Evolutionary conservation across 2,329 filamentous ascomycete species (phyloP).

Genomic region (Fusarium sp.): DNA sequence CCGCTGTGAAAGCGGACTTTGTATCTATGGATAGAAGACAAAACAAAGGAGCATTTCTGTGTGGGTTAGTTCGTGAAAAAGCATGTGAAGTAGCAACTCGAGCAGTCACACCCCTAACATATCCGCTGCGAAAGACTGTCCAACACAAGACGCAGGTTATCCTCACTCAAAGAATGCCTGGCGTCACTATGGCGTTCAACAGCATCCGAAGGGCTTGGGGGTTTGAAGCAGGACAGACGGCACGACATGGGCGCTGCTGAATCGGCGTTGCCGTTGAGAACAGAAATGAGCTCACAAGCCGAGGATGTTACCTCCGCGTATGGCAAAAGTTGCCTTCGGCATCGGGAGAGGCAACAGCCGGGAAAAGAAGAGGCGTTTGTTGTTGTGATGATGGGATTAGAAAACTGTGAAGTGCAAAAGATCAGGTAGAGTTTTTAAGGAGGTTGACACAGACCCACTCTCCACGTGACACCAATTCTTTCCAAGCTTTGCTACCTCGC

Average conservation of each 20-base stretch:
- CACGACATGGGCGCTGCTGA: conserved; percentile 16
- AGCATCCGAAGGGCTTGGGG: conserved; percentile 14
- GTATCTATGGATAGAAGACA: neutral
- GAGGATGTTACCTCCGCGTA: conserved; percentile 12
- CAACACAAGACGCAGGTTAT: conserved; percentile 6
- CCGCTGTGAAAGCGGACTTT: conserved; percentile 43
- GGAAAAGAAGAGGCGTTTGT: conserved; percentile 17
- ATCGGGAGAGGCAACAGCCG: conserved; percentile 15
- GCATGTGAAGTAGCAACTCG: conserved; percentile 29
- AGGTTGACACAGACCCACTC: conserved; percentile 19
- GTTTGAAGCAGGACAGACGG: conserved; percentile 10
- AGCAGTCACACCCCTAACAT: conserved; percentile 14
- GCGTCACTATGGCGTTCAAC: conserved; percentile 28
- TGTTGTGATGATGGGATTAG: conserved; percentile 14
- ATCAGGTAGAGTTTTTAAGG: conserved; percentile 36
- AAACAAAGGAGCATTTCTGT: neutral
- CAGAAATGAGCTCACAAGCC: neutral
- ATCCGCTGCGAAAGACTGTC: conserved; percentile 11
- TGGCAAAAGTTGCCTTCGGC: conserved; percentile 27
- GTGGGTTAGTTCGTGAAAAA: conserved; percentile 7
- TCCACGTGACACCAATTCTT: conserved; percentile 49
- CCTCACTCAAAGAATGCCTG: conserved; percentile 2
- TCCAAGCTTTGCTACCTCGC: conserved; percentile 4
- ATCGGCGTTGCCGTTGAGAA: conserved; percentile 26
- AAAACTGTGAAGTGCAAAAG: conserved; percentile 5